A percentile compares a stretch with the other conserved stretches of the same genome.
phyloP scores from a whole-genome alignment of 805 yeast genomes.

The Debaryomyces hansenii region DNA sequence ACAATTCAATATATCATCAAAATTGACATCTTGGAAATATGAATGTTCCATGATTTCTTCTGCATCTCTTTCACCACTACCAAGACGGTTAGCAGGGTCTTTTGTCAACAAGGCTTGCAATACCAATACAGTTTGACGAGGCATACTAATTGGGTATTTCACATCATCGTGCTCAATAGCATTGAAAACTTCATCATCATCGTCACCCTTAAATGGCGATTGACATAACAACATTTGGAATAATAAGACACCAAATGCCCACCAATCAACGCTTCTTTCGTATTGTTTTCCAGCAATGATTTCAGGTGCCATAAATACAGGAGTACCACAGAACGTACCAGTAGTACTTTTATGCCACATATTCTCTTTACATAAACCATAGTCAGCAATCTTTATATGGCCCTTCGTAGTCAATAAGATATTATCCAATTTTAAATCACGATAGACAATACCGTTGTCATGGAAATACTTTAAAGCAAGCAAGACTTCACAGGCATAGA shows the following conservation, averaged over 20 bases:
- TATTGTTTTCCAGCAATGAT: constrained; percentile 90
- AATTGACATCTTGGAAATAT: constrained; percentile 85
- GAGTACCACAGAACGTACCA: constrained; percentile 97
- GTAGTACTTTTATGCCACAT: constrained; percentile 87
- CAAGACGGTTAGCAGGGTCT: constrained; percentile 82
- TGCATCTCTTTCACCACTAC: constrained; percentile 87
- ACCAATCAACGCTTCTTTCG: constrained; percentile 97
- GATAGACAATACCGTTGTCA: constrained; percentile 91
- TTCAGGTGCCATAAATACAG: constrained; percentile 99
- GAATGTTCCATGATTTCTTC: constrained; percentile 93
- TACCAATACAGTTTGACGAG: constrained; percentile 91
- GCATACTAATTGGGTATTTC: constrained; percentile 94
- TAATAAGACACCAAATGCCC: constrained; percentile 97
- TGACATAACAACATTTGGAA: constrained; percentile 96
- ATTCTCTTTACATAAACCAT: constrained; percentile 93
- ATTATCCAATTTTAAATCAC: constrained; percentile 95
- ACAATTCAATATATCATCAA: constrained; percentile 76
- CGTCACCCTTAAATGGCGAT: constrained; percentile 97
- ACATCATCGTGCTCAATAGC: constrained; percentile 97
- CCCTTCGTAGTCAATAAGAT: constrained; percentile 87
- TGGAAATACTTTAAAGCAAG: constrained; percentile 91
- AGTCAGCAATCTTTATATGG: constrained; percentile 95
- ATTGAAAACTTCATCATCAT: constrained; percentile 94
- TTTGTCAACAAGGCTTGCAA: constrained; percentile 88
- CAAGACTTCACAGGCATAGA: constrained; percentile 95